Conservation (phyloP, 768 basidiomycete species). For the Collybia sordida region DNA sequence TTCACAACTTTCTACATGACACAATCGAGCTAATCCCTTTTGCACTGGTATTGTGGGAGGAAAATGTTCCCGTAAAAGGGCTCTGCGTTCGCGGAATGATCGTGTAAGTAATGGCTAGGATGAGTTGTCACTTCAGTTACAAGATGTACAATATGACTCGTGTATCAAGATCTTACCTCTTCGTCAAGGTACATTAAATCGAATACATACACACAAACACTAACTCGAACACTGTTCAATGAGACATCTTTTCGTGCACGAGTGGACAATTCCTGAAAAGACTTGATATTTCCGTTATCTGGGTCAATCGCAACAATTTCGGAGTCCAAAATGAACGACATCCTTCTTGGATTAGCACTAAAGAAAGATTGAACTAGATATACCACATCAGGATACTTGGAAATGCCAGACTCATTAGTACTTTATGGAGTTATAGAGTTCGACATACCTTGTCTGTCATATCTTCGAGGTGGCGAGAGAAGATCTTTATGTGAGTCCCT, state of each 20-base stretch:
- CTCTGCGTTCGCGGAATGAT: conserved; percentile 71
- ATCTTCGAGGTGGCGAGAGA: conserved; percentile 88
- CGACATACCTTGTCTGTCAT: conserved; percentile 82
- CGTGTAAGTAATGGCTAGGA: conserved; percentile 63
- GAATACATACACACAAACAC: conserved; percentile 85
- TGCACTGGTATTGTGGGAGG: conserved; percentile 47
- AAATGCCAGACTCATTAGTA: conserved; percentile 1
- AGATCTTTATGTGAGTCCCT: conserved; percentile 54
- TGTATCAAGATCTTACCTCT: conserved; percentile 42
- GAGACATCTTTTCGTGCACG: conserved; percentile 83
- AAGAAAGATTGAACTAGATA: conserved; percentile 56
- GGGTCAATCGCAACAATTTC: conserved; percentile 86
- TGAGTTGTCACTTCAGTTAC: background rate
- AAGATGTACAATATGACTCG: background rate
- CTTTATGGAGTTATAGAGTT: background rate
- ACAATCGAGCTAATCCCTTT: conserved; percentile 54
- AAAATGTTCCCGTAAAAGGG: conserved; percentile 63
- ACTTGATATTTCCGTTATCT: conserved; percentile 56
- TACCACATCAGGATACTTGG: conserved; percentile 81
- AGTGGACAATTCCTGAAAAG: conserved; percentile 87
- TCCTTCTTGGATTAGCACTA: conserved; percentile 33
- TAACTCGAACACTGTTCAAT: conserved; percentile 69
- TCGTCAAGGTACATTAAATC: conserved; percentile 88
- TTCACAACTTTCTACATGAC: conserved; percentile 73
- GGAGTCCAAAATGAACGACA: conserved; percentile 79